A percentile compares a stretch with the other conserved stretches of the same genome.
Evolutionary conservation across 805 yeast genomes (phyloP).

Genomic region (Suhomyces vadensis): DNA sequence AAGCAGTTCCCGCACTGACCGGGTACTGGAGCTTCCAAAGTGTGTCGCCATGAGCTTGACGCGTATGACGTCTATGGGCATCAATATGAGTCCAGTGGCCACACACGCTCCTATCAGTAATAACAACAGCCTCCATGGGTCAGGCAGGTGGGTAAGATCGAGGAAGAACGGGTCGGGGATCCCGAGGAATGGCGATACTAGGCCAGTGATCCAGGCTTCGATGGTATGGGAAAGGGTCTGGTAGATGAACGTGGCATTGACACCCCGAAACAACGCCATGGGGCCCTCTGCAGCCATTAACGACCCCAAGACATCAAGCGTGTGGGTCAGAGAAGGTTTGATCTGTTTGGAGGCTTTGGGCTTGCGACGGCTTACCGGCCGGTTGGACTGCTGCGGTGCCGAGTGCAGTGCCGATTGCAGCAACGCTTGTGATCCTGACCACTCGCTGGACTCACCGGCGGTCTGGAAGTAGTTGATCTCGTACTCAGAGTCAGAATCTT

Average conservation of each 20-base stretch:
- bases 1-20: slow-evolving; percentile 75
- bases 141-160: slow-evolving; percentile 77
- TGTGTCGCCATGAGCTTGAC: slow-evolving; percentile 75
- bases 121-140: slow-evolving; percentile 65
- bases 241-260: slow-evolving; percentile 76
- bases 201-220: slow-evolving; percentile 91
- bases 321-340: slow-evolving; percentile 60
- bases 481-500: slow-evolving; percentile 19
- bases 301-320: slow-evolving; percentile 64
- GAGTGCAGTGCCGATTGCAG: background rate
- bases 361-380: background rate
- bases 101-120: slow-evolving; percentile 72
- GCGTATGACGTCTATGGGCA: slow-evolving; percentile 81
- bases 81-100: slow-evolving; percentile 65
- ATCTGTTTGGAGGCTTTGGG: slow-evolving; percentile 28
- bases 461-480: slow-evolving; percentile 41
- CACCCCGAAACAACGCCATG: slow-evolving; percentile 69
- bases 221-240: slow-evolving; percentile 73
- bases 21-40: slow-evolving; percentile 42
- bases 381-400: background rate
- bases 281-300: slow-evolving; percentile 70
- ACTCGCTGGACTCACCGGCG: slow-evolving; percentile 12
- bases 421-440: slow-evolving; percentile 5
- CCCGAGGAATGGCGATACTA: slow-evolving; percentile 74
- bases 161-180: slow-evolving; percentile 89